A percentile compares a stretch with the other conserved stretches of the same genome.
phyloP scores from a whole-genome alignment of 2,329 filamentous ascomycete genomes.

The Verticillium albo-atrum region DNA sequence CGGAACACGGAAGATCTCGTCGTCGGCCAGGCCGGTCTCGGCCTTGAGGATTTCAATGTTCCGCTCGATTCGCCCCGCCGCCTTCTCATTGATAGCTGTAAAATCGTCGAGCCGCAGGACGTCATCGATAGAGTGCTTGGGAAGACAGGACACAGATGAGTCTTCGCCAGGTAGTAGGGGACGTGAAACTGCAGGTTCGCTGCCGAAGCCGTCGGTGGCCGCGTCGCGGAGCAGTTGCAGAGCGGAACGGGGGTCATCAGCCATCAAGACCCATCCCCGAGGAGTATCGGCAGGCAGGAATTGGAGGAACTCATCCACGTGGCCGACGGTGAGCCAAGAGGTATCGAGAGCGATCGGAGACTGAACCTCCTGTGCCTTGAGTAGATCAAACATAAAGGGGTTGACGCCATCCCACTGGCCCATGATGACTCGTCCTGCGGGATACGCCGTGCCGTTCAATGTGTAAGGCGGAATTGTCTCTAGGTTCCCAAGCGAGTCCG shows the following conservation, averaged over 20 bases:
- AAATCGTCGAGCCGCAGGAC: conserved; percentile 5
- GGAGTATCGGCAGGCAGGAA: conserved; percentile 17
- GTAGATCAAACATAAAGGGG: conserved; percentile 16
- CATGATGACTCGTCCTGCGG: not conserved
- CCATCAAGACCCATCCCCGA: conserved; percentile 14
- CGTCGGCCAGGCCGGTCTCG: conserved; percentile 13
- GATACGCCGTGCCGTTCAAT: not conserved
- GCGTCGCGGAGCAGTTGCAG: conserved; percentile 15
- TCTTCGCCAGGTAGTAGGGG: not conserved
- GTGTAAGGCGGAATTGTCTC: conserved; percentile 30
- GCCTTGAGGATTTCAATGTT: conserved; percentile 7
- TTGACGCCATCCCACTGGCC: conserved; percentile 1
- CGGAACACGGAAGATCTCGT: conserved; percentile 16
- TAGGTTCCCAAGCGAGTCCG: conserved; percentile 24
- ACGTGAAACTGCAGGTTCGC: not conserved
- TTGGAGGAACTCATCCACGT: conserved; percentile 27
- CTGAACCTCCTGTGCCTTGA: conserved; percentile 28
- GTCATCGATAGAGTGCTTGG: conserved; percentile 5
- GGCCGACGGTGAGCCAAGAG: conserved; percentile 22
- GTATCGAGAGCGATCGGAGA: conserved; percentile 26
- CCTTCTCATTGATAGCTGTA: not conserved
- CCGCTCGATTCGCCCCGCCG: not conserved
- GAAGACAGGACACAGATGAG: not conserved
- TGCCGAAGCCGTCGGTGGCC: not conserved
- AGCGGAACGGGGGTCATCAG: conserved; percentile 14